These are phyloP conservation scores for Pseudogymnoascus sp. DNA, from an alignment of 2,329 filamentous ascomycete genomes.

Conservation along the genomic window DNA sequence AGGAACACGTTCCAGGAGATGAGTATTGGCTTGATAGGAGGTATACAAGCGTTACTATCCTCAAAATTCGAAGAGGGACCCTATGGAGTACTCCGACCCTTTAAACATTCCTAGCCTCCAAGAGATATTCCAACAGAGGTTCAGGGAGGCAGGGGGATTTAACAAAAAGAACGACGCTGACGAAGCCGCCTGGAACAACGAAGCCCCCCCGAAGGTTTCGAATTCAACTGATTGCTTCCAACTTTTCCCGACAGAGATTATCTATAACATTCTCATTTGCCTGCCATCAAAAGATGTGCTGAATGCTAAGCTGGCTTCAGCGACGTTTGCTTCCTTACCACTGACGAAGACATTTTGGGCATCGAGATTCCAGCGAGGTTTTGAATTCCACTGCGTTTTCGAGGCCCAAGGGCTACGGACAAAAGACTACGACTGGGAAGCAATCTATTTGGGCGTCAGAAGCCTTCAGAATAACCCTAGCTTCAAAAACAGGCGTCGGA, in stretches of 20 bases:
- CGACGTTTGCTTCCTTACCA: not conserved
- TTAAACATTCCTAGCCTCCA: not conserved
- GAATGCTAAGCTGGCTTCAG: not conserved
- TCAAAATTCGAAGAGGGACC: not conserved
- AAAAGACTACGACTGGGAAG: not conserved
- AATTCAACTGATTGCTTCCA: not conserved
- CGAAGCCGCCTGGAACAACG: not conserved
- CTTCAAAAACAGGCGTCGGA: slow-evolving; percentile 2
- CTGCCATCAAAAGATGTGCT: not conserved
- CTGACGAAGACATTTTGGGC: not conserved
- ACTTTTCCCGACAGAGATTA: not conserved
- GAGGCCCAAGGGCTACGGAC: not conserved
- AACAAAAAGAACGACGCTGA: not conserved
- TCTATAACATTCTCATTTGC: not conserved
- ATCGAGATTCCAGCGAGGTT: not conserved
- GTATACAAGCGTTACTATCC: not conserved
- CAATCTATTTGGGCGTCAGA: not conserved
- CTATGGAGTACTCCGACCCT: not conserved
- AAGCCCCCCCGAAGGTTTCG: not conserved
- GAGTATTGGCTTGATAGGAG: not conserved
- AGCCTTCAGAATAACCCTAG: not conserved
- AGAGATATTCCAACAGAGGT: not conserved
- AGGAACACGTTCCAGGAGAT: not conserved
- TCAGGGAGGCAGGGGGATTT: not conserved
- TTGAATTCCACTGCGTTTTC: slow-evolving; percentile 1